Conservation (phyloP, 768 basidiomycete genomes). For the Boletus rex-veris region DNA sequence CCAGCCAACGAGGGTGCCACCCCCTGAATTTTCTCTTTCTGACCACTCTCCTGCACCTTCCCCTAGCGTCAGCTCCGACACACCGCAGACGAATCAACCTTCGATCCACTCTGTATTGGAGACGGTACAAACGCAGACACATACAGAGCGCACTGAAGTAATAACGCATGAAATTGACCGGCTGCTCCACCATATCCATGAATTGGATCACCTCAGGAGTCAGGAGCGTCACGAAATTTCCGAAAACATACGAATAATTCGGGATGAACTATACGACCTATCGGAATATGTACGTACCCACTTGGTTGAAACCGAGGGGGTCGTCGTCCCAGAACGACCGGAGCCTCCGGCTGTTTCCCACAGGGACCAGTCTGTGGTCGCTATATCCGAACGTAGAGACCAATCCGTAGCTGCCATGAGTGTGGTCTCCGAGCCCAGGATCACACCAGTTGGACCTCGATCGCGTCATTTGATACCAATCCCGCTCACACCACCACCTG, state of each 20-base stretch:
- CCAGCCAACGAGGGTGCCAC: constrained; percentile 31
- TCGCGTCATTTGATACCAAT: constrained; percentile 29
- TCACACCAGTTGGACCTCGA: constrained; percentile 26
- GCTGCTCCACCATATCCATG: constrained; percentile 53
- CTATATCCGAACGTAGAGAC: constrained; percentile 41
- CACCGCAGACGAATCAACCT: constrained; percentile 45
- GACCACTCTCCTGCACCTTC: constrained; percentile 41
- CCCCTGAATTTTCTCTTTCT: constrained; percentile 22
- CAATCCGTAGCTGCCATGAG: constrained; percentile 46
- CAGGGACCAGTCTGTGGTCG: constrained; percentile 45
- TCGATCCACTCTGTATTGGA: constrained; percentile 46
- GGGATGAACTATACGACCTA: constrained; percentile 64
- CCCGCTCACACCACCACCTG: constrained; percentile 42
- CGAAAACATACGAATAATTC: constrained; percentile 65
- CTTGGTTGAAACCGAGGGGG: constrained; percentile 21
- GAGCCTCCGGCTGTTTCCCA: constrained; percentile 15
- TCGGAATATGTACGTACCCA: constrained; percentile 51
- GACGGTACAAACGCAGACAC: constrained; percentile 40
- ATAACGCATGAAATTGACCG: constrained; percentile 51
- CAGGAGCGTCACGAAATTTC: constrained; percentile 62
- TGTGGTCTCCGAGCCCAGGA: constrained; percentile 33
- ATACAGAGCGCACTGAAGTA: constrained; percentile 39
- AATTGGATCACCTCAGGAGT: constrained; percentile 60
- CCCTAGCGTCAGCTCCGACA: constrained; percentile 47
- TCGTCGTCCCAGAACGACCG: constrained; percentile 12